A percentile compares a stretch with the other conserved stretches of the same genome.
Conservation (phyloP, 768 basidiomycete species). For the Amylocystis lapponica region DNA sequence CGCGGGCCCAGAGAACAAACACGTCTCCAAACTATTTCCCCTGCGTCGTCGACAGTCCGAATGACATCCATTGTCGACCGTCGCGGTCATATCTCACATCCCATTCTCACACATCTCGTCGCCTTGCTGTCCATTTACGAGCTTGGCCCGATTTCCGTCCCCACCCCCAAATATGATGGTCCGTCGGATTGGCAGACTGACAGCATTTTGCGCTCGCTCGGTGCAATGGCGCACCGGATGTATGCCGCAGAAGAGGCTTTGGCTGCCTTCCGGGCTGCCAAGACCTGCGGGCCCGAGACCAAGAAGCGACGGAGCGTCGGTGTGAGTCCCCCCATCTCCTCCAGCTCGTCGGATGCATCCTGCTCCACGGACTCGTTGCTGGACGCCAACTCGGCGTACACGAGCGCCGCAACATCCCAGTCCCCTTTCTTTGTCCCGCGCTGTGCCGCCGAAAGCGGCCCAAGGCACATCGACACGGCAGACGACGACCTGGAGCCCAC, state of each 20-base stretch:
- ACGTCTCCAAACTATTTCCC: no score
- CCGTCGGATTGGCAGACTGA: slow-evolving; percentile 55
- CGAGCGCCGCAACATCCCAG: slow-evolving; percentile 1
- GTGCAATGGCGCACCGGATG: slow-evolving; percentile 47
- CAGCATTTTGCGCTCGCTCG: slow-evolving; percentile 46
- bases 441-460: slow-evolving; percentile 21
- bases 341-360: slow-evolving; percentile 14
- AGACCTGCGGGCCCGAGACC: slow-evolving; percentile 34
- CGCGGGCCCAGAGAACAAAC: no score
- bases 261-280: slow-evolving; percentile 35
- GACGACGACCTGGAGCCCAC: slow-evolving; percentile 17
- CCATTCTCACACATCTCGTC: slow-evolving; percentile 50
- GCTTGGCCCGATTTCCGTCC: slow-evolving; percentile 39
- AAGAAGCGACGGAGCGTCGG: slow-evolving; percentile 39
- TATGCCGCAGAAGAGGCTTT: slow-evolving; percentile 47
- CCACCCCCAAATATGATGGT: slow-evolving; percentile 50
- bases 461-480: slow-evolving; percentile 15
- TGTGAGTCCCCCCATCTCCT: slow-evolving; percentile 22
- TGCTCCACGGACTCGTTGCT: slow-evolving; percentile 13
- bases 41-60: slow-evolving; percentile 20
- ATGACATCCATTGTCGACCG: slow-evolving; percentile 28
- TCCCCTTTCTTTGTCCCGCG: slow-evolving; percentile 22
- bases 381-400: slow-evolving; percentile 12
- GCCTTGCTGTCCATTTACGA: slow-evolving; percentile 56
- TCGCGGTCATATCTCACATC: slow-evolving; percentile 21